Conservation (phyloP, 768 basidiomycete genomes). For the Leccinum longicurvipes region DNA sequence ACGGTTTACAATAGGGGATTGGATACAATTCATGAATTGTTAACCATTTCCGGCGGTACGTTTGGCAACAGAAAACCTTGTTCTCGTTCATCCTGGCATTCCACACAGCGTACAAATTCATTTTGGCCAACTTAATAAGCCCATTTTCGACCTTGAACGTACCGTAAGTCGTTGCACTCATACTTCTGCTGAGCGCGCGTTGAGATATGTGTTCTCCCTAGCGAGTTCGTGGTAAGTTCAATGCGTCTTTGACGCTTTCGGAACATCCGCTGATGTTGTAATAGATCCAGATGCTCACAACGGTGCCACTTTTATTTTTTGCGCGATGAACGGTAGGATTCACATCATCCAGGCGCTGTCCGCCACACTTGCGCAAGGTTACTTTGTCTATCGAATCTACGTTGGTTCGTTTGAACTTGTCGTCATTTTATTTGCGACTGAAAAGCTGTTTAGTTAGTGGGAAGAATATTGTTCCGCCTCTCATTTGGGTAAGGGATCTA, state of each 20-base stretch:
- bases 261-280: background rate
- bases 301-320: background rate
- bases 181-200: background rate
- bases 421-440: background rate
- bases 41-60: constrained; percentile 9
- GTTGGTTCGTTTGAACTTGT: background rate
- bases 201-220: background rate
- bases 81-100: background rate
- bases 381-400: constrained; percentile 14
- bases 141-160: background rate
- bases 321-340: background rate
- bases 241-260: background rate
- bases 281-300: constrained; percentile 8
- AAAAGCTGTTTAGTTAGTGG: constrained; percentile 2
- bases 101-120: constrained; percentile 6
- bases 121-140: background rate
- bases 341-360: background rate
- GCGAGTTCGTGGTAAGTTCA: constrained; percentile 10
- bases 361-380: constrained; percentile 7
- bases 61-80: background rate
- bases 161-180: constrained; percentile 3
- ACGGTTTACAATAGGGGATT: constrained; percentile 4
- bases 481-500: constrained; percentile 11
- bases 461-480: background rate
- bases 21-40: constrained; percentile 12